Base-by-base conservation (phyloP, 2,329 filamentous ascomycete species). In the Ophiostoma montium region DNA sequence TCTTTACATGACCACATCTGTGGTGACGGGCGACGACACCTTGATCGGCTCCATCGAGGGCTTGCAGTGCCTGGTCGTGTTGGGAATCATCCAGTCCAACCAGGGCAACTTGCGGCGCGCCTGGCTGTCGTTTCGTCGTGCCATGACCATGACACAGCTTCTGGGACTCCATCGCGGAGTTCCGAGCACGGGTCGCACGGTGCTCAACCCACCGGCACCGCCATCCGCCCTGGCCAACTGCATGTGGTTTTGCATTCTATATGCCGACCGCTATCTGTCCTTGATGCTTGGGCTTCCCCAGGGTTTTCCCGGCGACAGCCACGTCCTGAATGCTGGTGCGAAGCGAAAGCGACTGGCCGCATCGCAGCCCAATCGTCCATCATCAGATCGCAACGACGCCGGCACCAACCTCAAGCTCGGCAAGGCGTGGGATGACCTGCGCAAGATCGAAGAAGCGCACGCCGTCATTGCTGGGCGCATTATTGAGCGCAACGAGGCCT, bases 231-330 rank as follows among this genome's bases (percentile, higher is more conserved):
- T 63, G n/a, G 60, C 64, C 1, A 59, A 62, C 32, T 59, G 62
- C 41, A 58, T 73, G 52, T 75, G 71, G 72, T 69, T 65, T 46
- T 68, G 67, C 9, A 60, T 75, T 0, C 57, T 73, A 1, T 59
- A 60, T 18, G 59, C 63, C 1, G 72, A 76, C 49, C 67, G 71
- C 2, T 69, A 70, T 43, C 60, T 75, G 3, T 71, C 63, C 3
- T 55, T 75, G n/a, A 65, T 72, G 58, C 58, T 75, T 0, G 70
- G 70, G 7, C 58, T 74, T 4, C 67, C 68, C 1, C 68, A 67
- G 39, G 65, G 62, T 18, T 55, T 57, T 2, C 50, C 54, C 1
- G 52, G 48, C 39, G 48, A 51, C 35, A 27, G 12, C 13, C 45
- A 39, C 15, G 42, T 50, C 9, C 31, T 38, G 12, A 27, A n/a